Percentiles rank a stretch among this genome's conserved stretches.
Evolutionary conservation across 768 basidiomycete genomes (phyloP).

Genomic region (Dacryopinax spathularia): DNA sequence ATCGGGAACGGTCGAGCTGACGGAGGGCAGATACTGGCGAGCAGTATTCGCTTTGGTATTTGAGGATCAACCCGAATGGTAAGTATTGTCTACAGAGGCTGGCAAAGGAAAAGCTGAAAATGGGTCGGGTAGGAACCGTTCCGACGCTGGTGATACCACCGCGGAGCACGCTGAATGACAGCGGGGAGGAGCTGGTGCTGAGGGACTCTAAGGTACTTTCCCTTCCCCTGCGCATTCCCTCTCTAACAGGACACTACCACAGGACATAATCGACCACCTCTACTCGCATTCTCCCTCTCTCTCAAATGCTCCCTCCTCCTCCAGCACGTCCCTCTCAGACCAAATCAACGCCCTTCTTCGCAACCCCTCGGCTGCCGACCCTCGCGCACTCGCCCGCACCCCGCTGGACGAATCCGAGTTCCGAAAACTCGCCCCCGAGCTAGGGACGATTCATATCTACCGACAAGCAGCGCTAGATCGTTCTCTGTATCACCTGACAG

Average conservation of each 20-base stretch:
- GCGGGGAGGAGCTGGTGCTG: not conserved
- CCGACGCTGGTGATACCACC: not conserved
- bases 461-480: not conserved
- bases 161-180: not conserved
- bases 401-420: not conserved
- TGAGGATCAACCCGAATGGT: not conserved
- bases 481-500: not conserved
- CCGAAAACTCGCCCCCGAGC: not conserved
- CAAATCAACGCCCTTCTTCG: not conserved
- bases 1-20: not conserved
- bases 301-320: not conserved
- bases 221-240: not conserved
- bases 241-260: too few species aligned
- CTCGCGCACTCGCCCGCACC: not conserved
- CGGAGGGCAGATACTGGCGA: not conserved
- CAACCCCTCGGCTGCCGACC: not conserved
- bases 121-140: not conserved
- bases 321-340: not conserved
- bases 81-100: not conserved
- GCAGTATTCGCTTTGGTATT: not conserved
- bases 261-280: not conserved
- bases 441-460: not conserved
- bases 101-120: not conserved
- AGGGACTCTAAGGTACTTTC: not conserved
- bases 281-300: not conserved